Percentiles rank a stretch among this genome's conserved stretches.
Conservation (phyloP, 129 eudicot genomes). For the Flaveria bidentis region DNA sequence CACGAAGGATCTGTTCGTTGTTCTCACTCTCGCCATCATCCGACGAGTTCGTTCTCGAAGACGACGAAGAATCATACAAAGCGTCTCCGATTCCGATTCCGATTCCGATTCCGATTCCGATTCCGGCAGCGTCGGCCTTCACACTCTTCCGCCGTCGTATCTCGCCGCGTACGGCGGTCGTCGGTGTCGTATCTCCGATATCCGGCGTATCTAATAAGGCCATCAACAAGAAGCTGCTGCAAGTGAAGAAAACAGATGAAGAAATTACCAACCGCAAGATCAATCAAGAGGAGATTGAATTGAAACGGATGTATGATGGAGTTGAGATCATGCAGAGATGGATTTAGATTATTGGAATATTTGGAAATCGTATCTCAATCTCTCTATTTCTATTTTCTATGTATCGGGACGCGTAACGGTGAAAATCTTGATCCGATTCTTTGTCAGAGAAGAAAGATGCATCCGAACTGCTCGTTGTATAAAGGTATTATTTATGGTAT, state of each 20-base stretch:
- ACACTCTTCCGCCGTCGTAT: conserved; percentile 24
- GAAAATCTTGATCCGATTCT: not conserved
- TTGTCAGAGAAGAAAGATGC: not conserved
- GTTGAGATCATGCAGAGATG: conserved; percentile 22
- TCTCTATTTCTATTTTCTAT: conserved; percentile 15
- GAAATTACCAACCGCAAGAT: too few species aligned
- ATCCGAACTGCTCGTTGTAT: too few species aligned
- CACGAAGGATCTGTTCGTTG: conserved; percentile 26
- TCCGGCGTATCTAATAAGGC: conserved; percentile 36
- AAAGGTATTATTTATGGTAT: too few species aligned
- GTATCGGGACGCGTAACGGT: not conserved
- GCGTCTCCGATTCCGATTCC: conserved; percentile 26
- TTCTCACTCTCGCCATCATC: conserved; percentile 32
- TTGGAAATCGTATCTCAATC: conserved; percentile 17
- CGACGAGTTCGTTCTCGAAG: conserved; percentile 33
- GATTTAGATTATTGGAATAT: conserved; percentile 25
- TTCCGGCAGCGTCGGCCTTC: conserved; percentile 26
- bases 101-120: conserved; percentile 26
- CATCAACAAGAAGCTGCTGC: conserved; percentile 17
- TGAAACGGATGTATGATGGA: not conserved
- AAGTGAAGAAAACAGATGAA: conserved; percentile 10
- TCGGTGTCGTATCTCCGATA: conserved; percentile 26
- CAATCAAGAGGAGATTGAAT: not conserved
- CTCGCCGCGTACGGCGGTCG: conserved; percentile 29
- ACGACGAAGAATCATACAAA: conserved; percentile 32